Evolutionary conservation across 345 rosid genomes (phyloP).

Genomic region (Mallotus nudiflorus): DNA sequence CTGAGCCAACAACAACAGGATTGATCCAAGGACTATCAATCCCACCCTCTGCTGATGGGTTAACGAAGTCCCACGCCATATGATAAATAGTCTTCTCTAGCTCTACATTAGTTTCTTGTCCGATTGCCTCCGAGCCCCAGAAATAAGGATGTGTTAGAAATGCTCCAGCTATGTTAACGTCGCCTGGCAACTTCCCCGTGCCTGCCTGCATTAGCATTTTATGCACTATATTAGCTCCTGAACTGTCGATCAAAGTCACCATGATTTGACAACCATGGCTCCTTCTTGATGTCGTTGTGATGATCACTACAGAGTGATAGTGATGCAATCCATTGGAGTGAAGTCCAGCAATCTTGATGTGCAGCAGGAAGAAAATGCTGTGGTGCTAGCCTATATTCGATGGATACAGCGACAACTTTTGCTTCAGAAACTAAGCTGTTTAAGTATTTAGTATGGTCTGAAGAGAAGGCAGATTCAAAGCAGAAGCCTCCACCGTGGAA

Average conservation of each 20-base stretch:
- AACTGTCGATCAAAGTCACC: constrained; percentile 22
- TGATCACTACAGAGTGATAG: too few species aligned
- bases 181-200: constrained; percentile 1
- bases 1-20: constrained; percentile 22
- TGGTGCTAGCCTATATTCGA: constrained; percentile 50
- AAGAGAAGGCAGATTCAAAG: constrained; percentile 39
- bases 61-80: constrained; percentile 14
- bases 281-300: constrained; percentile 37
- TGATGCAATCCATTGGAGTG: constrained; percentile 44
- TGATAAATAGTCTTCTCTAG: constrained; percentile 7
- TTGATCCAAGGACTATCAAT: constrained; percentile 26
- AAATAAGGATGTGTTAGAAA: constrained; percentile 45
- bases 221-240: constrained; percentile 14
- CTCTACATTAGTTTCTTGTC: constrained; percentile 25
- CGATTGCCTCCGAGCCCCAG: constrained; percentile 50
- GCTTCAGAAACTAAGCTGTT: constrained; percentile 30
- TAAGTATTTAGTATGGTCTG: constrained; percentile 18
- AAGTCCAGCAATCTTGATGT: constrained; percentile 49
- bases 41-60: constrained; percentile 23
- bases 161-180: constrained; percentile 33
- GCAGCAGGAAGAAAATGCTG: constrained; percentile 38
- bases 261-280: constrained; percentile 40
- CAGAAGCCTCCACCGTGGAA: constrained; percentile 51
- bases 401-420: constrained; percentile 35
- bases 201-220: constrained; percentile 24